Base-by-base conservation (phyloP, 768 basidiomycete genomes). In the Pleurotus sapidus region DNA sequence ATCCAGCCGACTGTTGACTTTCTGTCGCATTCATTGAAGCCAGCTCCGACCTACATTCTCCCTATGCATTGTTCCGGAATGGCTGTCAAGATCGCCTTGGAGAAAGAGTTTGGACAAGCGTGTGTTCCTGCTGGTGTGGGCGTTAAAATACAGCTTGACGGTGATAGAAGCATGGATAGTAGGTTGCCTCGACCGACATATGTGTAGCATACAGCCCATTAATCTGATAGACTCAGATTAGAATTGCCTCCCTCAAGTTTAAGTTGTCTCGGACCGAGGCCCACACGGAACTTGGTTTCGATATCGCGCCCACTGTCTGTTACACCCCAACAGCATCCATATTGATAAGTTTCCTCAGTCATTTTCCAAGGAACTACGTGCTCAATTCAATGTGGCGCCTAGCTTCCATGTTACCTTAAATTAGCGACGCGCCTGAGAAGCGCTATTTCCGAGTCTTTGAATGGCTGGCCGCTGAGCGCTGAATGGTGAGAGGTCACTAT, bases 31-130 rank as follows among this genome's bases (percentile, higher is more conserved):
- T 64, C 78, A 54, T 70, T 93, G 27, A 67, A 72, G 5, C 89
- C 91, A 9, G 68, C 83, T 0, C 90, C 89, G 1, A 78, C 76
- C 1, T 93, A 87, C 60, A 70, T 93, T 46, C 75, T 93, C 0
- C 92, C 91, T 0, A 88, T 94, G 84, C 93, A 94, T 66, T 94
- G 92, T 63, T 84, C 88, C 2, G 91, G 91, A 3, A 90, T 93
- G 65, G 77, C 79, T n/a, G 80, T 81, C 37, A 92, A 93, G 68
- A 67, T 90, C 6, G 88, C 86, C 1, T 69, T 94, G 63, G 84
- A 86, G 65, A 68, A 70, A 4, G 88, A 80, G 2, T 75, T 95
- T 15, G 91, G 91, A 18, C 83, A 89, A 53, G 84, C 84, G 1
- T 87, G 87, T 63, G 89, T 94, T 11, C 89, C 91, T 0, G 88